Base-by-base conservation (phyloP, 768 basidiomycete genomes). In the Mycena haematopus region DNA sequence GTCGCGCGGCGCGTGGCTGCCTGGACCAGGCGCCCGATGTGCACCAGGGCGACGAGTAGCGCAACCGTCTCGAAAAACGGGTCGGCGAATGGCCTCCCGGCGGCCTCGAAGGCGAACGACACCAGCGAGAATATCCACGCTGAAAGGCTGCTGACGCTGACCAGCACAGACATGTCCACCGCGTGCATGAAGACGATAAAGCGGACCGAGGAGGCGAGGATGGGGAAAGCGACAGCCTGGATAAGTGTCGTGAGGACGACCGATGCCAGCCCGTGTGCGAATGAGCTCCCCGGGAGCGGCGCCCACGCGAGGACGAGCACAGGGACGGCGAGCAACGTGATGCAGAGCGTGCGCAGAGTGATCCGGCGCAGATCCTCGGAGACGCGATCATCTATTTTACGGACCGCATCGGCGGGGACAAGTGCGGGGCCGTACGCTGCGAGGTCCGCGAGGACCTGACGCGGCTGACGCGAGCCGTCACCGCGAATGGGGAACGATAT, bases 291-390 rank as follows among this genome's bases (percentile, higher is more conserved):
- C 3, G 74, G 75, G 13, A 80, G 72, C 2, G 72, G 72, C 1
- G 79, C 78, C 80, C 80, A 82, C 7, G 80, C 69, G 67, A 81
- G 70, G 38, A 82, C 67, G 15, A 81, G 72, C 9, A 82, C 78
- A 1, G 80, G 80, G 31, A 80, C 71, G 36, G 76, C 75, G 25
- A 80, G 67, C 25, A 74, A 22, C n/a, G 68, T 68, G 21, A 73
- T 78, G 17, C 71, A 33, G 15, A 69, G 52, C 2, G 76, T 77
- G 19, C 78, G 76, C 14, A 70, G 14, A 21, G 71, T 62, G 38
- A 58, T 50, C 21, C 57, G 49, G 17, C 47, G 57, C 6, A 79
- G 68, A 44, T 65, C 58, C 6, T 65, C 66, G 25, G 80, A 71
- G 62, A 79, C 77, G 47, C 68, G 74, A 13, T 65, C 68, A 6